A percentile compares a stretch with the other conserved stretches of the same genome.
phyloP scores from a whole-genome alignment of 192 early-diverging fungal genomes.

The Geranomyces variabilis region DNA sequence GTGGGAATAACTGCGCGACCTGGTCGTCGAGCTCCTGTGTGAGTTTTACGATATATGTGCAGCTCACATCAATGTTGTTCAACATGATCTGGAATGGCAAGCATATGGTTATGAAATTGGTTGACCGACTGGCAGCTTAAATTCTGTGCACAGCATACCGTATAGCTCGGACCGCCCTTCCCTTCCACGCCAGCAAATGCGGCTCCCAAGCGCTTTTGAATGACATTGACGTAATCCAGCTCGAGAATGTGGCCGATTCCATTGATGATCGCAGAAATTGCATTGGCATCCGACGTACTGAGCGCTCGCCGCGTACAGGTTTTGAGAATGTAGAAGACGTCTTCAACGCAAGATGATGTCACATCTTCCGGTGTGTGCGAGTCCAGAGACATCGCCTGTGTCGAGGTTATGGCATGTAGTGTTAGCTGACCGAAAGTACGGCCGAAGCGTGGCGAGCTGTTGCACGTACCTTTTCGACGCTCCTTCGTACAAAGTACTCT shows the following conservation, averaged over 20 bases:
- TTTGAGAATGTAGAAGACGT: constrained; percentile 90
- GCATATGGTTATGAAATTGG: constrained; percentile 1
- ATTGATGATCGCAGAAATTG: constrained; percentile 72
- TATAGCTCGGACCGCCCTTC: constrained; percentile 40
- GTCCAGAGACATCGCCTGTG: constrained; percentile 73
- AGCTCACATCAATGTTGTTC: constrained; percentile 88
- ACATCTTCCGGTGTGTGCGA: constrained; percentile 32
- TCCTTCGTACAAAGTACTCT: constrained; percentile 73
- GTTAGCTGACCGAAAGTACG: neutral
- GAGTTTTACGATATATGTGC: constrained; percentile 78
- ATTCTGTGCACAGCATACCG: constrained; percentile 7
- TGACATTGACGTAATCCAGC: constrained; percentile 64
- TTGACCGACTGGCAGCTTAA: neutral
- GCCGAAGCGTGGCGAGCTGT: neutral
- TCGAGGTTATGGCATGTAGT: neutral
- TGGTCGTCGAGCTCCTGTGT: constrained; percentile 66
- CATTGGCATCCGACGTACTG: constrained; percentile 70
- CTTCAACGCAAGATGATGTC: constrained; percentile 76
- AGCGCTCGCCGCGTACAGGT: constrained; percentile 73
- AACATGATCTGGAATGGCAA: constrained; percentile 63
- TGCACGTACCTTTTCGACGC: constrained; percentile 69
- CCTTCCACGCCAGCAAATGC: constrained; percentile 57
- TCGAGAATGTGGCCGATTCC: constrained; percentile 68
- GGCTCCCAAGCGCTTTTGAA: constrained; percentile 62
- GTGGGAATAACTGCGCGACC: constrained; percentile 52